Evolutionary conservation across 2,329 filamentous ascomycete species (phyloP), one percentile per base, ranked within the genome.

Genomic region (Aspergillus felis): DNA sequence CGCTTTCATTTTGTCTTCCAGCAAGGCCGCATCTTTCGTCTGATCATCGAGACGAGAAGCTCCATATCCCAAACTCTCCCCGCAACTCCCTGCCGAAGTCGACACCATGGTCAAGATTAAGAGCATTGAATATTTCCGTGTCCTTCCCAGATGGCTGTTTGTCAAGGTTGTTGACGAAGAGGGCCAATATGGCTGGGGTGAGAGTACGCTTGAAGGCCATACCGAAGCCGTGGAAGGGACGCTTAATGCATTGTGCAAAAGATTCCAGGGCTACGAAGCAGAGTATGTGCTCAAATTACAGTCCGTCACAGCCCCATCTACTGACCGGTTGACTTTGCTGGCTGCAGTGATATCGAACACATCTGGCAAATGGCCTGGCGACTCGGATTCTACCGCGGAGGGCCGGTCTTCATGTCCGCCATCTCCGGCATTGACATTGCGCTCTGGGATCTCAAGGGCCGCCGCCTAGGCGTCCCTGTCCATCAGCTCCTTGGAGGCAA

Each of bases 321-420:
- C 7, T 12, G 17, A 51, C 55, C 25, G 12, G 42, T 46, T 48
- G 51, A 52, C 42, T 50, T 42, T 41, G 35, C 49, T 50, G 29
- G 55, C 42, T 32, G 38, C 48, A 89, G 87, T 68, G 85, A 91
- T 51, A 92, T 92, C 61, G 89, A 92, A 68, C 86, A 91, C 61
- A 87, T 92, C 57, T 92, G 90, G 90, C 89, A 91, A 69, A 81
- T 82, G 61, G 83, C 84, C 27, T 92, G 86, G 83, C 82, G 89
- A 46, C 78, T 83, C 46, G 84, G 84, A 0, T 93, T 92, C 72
- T 92, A 92, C 71, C 81, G 90, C 28, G 89, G 89, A 2, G 90
- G 89, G 0, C 87, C 89, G 0, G 89, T 92, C 9, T 87, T 92
- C 62, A 92, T 92, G 88, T 89, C 85, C 63, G 90, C 89, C 0